These are phyloP conservation scores for Solanum chiquidenum DNA, from an alignment of 257 asterid species.

Conservation along the genomic window DNA sequence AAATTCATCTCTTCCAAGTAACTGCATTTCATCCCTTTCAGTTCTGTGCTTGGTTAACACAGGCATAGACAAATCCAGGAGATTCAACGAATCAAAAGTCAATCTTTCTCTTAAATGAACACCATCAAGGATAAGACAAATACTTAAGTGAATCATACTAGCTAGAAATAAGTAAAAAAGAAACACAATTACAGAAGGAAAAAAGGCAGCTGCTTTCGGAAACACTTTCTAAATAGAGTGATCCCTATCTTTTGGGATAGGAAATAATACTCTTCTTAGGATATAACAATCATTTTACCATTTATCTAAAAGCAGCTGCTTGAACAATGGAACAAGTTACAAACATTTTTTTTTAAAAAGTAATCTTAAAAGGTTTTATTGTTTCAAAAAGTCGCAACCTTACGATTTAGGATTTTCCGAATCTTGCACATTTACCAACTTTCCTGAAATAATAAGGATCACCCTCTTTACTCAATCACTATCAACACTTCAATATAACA, in stretches of 20 bases:
- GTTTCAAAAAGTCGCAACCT: neutral
- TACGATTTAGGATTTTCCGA: neutral
- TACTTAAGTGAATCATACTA: neutral
- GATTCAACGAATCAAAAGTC: neutral
- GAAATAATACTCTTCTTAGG: neutral
- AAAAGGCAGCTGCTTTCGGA: neutral
- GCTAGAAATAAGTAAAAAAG: neutral
- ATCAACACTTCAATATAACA: neutral
- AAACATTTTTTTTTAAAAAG: neutral
- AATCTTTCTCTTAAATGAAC: neutral
- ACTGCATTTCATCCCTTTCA: neutral
- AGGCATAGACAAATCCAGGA: neutral
- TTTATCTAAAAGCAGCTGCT: neutral
- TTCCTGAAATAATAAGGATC: neutral
- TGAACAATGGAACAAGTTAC: neutral
- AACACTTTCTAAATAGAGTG: neutral
- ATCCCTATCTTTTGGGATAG: neutral
- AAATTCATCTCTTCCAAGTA: neutral
- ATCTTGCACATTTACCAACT: neutral
- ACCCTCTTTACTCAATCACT: neutral
- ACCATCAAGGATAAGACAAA: neutral
- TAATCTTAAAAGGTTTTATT: neutral
- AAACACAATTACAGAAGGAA: neutral
- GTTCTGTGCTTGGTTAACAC: neutral
- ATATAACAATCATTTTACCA: neutral